Percentiles rank a stretch among this genome's conserved stretches.
Conservation (phyloP, 371 early-diverging fungal species). For the Phascolomyces articulosus region DNA sequence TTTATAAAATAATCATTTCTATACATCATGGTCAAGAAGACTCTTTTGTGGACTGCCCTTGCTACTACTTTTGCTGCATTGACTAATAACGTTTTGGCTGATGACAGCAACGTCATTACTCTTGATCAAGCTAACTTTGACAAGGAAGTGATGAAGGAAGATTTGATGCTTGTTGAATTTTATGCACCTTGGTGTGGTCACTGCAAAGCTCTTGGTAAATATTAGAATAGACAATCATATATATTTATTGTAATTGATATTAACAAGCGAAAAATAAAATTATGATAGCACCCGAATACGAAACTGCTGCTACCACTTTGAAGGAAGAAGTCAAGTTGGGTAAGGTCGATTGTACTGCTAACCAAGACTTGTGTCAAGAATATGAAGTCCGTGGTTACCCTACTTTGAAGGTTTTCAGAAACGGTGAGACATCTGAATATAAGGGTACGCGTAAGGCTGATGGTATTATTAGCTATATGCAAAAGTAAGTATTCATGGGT, state of each 20-base stretch:
- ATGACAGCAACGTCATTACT: conserved; percentile 69
- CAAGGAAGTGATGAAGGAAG: conserved; percentile 59
- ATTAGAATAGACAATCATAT: background rate
- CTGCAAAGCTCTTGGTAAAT: conserved; percentile 81
- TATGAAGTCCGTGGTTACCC: conserved; percentile 90
- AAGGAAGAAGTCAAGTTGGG: conserved; percentile 79
- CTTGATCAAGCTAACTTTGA: conserved; percentile 73
- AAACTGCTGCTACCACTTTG: conserved; percentile 82
- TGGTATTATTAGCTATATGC: conserved; percentile 88
- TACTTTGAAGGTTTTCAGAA: conserved; percentile 88
- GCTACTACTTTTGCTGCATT: conserved; percentile 46
- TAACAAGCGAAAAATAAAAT: too few species aligned
- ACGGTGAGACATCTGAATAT: conserved; percentile 75
- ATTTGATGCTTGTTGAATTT: conserved; percentile 90
- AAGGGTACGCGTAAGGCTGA: conserved; percentile 83
- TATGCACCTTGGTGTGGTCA: conserved; percentile 97
- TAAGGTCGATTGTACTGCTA: conserved; percentile 95
- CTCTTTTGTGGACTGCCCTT: conserved; percentile 44
- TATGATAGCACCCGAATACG: conserved; percentile 85
- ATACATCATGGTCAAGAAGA: conserved; percentile 39
- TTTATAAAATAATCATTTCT: background rate
- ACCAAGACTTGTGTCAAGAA: conserved; percentile 80
- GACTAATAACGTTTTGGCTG: conserved; percentile 37
- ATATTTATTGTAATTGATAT: too few species aligned
- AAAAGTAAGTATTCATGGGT: conserved; percentile 64